Evolutionary conservation across 257 asterid genomes (phyloP).

Genomic region (Gynochthodes officinalis): DNA sequence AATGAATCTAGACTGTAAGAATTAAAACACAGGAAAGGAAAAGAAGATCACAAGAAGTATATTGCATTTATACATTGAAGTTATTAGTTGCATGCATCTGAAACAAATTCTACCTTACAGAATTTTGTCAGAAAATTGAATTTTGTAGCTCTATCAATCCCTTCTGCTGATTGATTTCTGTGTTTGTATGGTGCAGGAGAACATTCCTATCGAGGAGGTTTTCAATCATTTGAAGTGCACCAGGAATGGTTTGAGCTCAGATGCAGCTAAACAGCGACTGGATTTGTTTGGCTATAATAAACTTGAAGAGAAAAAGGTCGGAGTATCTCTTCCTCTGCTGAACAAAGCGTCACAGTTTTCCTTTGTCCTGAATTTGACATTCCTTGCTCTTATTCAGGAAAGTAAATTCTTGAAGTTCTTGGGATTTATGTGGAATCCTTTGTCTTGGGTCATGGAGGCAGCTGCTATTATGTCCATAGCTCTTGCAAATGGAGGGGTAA

Average conservation of each 20-base stretch:
- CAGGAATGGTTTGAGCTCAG: slow-evolving; percentile 34
- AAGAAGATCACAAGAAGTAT: neutral
- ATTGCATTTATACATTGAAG: too few species aligned
- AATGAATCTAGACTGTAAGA: neutral
- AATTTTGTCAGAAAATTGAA: neutral
- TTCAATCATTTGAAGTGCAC: slow-evolving; percentile 41
- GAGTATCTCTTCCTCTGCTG: neutral
- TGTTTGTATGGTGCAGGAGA: slow-evolving; percentile 37
- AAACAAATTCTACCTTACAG: neutral
- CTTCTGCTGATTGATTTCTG: slow-evolving; percentile 1
- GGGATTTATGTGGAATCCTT: slow-evolving; percentile 68
- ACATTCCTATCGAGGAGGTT: slow-evolving; percentile 51
- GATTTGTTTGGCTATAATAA: slow-evolving; percentile 46
- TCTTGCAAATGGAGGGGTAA: slow-evolving; percentile 67
- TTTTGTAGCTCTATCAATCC: neutral
- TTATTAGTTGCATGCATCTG: too few species aligned
- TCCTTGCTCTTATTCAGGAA: slow-evolving; percentile 30
- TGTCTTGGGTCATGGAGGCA: slow-evolving; percentile 68
- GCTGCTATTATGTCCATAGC: slow-evolving; percentile 65
- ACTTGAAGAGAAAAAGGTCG: slow-evolving; percentile 53
- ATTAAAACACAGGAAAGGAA: neutral
- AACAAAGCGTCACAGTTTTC: neutral
- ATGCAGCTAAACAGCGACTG: slow-evolving; percentile 34
- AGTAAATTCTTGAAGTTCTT: slow-evolving; percentile 49
- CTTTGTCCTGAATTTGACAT: neutral